Percentiles rank a stretch among this genome's conserved stretches.
These are phyloP conservation scores for Fusarium gaditjirri DNA, from an alignment of 2,329 filamentous ascomycete species.

Conservation along the genomic window DNA sequence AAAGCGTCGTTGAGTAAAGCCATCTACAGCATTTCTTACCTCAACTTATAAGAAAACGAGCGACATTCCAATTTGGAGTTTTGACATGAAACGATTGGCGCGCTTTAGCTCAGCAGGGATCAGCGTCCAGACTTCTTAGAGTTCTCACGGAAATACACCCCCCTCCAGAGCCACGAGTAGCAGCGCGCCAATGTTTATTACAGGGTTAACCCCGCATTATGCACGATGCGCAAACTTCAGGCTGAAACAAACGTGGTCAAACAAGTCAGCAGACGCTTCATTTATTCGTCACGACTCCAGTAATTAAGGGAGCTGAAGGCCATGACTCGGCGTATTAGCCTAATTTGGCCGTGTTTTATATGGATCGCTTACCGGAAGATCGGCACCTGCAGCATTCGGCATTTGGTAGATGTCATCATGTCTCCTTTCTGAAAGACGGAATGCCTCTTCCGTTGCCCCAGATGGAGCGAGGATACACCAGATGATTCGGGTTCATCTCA, in stretches of 20 bases:
- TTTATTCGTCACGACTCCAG: background rate
- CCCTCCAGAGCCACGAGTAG: background rate
- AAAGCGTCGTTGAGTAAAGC: no score
- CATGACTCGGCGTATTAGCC: background rate
- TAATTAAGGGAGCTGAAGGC: background rate
- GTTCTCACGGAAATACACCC: background rate
- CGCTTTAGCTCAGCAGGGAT: background rate
- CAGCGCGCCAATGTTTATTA: background rate
- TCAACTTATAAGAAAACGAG: background rate
- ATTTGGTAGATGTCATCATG: background rate
- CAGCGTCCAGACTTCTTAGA: background rate
- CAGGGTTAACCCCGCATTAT: background rate
- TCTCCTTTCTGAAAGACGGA: background rate
- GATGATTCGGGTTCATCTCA: background rate
- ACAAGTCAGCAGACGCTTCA: background rate
- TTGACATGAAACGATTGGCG: background rate
- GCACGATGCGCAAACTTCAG: background rate
- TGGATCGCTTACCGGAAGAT: background rate
- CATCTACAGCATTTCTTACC: accelerated
- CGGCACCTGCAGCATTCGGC: background rate
- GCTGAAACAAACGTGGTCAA: background rate
- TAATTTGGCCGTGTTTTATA: background rate
- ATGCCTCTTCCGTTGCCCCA: background rate
- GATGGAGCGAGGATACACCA: background rate
- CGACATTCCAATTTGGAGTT: no score